These are phyloP conservation scores for Lipomyces spencermartinsiae DNA, from an alignment of 805 yeast genomes.

Conservation along the genomic window DNA sequence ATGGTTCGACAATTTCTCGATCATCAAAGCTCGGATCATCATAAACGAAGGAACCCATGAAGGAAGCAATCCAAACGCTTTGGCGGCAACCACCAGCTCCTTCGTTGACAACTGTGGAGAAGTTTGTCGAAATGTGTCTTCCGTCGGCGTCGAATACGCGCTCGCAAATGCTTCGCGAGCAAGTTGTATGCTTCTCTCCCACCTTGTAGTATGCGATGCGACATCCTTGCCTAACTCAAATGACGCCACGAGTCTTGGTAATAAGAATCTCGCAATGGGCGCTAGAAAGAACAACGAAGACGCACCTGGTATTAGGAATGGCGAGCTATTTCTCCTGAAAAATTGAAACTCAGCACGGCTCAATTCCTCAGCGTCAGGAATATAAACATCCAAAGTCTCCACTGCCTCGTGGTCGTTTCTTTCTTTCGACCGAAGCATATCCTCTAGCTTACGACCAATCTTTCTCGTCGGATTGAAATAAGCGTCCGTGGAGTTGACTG, in stretches of 20 bases:
- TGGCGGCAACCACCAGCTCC: constrained; percentile 35
- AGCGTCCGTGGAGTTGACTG: constrained; percentile 19
- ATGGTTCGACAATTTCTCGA: constrained; percentile 51
- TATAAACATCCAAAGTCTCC: constrained; percentile 38
- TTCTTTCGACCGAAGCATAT: background rate
- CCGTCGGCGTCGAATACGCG: background rate
- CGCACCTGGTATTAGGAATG: background rate
- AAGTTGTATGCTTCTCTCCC: constrained; percentile 10
- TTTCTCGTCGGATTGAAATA: constrained; percentile 4
- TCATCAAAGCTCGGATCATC: constrained; percentile 50
- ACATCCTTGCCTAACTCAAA: constrained; percentile 7
- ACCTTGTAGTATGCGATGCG: background rate
- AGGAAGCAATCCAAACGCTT: constrained; percentile 37
- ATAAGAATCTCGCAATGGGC: constrained; percentile 7
- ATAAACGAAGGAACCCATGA: constrained; percentile 39
- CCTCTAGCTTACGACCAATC: background rate
- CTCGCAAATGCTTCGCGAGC: background rate
- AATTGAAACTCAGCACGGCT: constrained; percentile 57
- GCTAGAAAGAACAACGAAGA: constrained; percentile 8
- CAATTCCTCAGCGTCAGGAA: constrained; percentile 47
- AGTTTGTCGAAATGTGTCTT: constrained; percentile 11
- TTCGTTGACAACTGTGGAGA: constrained; percentile 10
- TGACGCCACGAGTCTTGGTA: constrained; percentile 18
- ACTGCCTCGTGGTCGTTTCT: background rate
- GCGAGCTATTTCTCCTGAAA: constrained; percentile 54